phyloP scores from a whole-genome alignment of 495 filamentous ascomycete species.

The Podospora appendiculata region DNA sequence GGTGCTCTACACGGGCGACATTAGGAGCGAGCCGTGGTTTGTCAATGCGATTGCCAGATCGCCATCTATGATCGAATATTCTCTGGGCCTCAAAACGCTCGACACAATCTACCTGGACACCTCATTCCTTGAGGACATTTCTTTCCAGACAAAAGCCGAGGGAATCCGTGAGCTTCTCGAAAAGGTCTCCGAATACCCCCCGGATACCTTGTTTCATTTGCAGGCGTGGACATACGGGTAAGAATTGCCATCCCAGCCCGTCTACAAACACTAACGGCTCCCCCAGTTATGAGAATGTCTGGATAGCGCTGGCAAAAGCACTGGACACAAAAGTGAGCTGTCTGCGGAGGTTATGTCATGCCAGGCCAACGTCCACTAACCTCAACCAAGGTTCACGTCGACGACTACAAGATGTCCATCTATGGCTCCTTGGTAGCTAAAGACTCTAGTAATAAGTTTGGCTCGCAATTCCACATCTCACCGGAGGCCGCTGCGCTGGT shows the following conservation, averaged over 20 bases:
- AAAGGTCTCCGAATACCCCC: conserved; percentile 61
- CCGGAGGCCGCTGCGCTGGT: conserved; percentile 59
- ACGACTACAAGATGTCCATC: conserved; percentile 67
- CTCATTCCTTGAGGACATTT: conserved; percentile 51
- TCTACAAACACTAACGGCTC: neutral
- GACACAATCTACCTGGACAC: conserved; percentile 87
- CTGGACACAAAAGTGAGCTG: conserved; percentile 53
- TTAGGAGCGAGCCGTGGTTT: conserved; percentile 60
- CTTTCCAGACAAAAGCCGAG: conserved; percentile 54
- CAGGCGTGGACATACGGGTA: conserved; percentile 89
- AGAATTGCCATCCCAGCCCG: neutral
- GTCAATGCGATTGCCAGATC: conserved; percentile 54
- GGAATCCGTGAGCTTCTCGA: conserved; percentile 67
- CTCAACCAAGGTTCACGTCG: conserved; percentile 61
- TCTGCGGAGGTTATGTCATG: no score
- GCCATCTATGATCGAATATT: conserved; percentile 70
- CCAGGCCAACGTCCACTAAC: neutral
- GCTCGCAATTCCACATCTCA: conserved; percentile 30
- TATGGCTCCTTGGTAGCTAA: conserved; percentile 56
- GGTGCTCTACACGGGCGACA: conserved; percentile 88
- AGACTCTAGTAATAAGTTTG: conserved; percentile 19
- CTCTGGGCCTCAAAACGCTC: conserved; percentile 53
- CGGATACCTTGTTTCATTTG: conserved; percentile 75
- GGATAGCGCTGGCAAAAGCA: conserved; percentile 68
- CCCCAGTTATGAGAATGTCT: conserved; percentile 70